These are phyloP conservation scores for Claviceps humidiphila DNA, from an alignment of 2,329 filamentous ascomycete species.

Conservation along the genomic window DNA sequence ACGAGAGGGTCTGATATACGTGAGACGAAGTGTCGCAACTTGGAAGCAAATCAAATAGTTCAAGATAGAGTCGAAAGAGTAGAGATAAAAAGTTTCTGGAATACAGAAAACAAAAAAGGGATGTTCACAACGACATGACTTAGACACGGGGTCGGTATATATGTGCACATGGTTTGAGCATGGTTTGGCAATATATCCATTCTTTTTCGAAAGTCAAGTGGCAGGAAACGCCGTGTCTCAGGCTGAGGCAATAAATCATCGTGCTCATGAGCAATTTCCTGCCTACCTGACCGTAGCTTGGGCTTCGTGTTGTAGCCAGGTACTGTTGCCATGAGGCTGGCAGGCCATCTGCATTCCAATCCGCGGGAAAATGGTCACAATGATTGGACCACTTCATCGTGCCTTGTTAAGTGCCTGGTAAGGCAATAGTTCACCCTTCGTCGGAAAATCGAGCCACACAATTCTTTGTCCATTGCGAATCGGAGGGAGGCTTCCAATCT, in stretches of 20 bases:
- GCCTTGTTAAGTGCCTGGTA: too few relatives aligned
- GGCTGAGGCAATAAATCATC: background rate
- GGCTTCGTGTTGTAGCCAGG: background rate
- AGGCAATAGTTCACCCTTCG: too few relatives aligned
- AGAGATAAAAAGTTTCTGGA: background rate
- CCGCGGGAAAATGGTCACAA: too few relatives aligned
- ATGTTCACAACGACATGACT: background rate
- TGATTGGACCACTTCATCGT: background rate
- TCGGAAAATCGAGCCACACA: background rate
- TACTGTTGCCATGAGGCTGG: background rate
- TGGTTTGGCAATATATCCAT: background rate
- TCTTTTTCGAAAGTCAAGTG: slow-evolving; percentile 1
- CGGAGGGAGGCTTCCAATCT: background rate
- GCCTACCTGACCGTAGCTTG: slow-evolving; percentile 1
- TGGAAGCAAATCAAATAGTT: background rate
- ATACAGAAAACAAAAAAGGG: slow-evolving; percentile 1
- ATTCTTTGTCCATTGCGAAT: slow-evolving; percentile 1
- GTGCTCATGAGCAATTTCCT: background rate
- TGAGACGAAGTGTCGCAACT: too few relatives aligned
- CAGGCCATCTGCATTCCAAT: background rate
- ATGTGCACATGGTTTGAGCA: background rate
- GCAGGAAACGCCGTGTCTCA: slow-evolving; percentile 1
- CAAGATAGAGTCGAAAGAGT: background rate
- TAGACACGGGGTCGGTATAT: slow-evolving; percentile 5
- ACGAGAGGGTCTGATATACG: background rate